Conservation (phyloP, 1,284 basidiomycete genomes). For the Cryptococcus sp. region DNA sequence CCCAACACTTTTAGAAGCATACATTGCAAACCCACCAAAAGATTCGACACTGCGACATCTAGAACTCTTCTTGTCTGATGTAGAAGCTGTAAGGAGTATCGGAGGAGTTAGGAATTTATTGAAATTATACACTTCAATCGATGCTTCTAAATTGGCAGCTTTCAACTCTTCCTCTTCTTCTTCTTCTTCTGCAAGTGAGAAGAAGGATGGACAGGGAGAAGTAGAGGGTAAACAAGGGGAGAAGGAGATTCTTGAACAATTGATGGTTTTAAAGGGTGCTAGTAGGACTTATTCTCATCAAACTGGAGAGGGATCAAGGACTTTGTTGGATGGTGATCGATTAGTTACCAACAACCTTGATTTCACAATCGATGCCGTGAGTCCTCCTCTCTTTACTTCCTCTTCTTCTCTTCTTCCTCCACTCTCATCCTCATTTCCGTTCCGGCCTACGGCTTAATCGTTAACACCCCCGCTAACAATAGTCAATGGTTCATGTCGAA, state of each 20-base stretch:
- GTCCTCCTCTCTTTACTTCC: constrained; percentile 24
- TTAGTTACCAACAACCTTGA: constrained; percentile 90
- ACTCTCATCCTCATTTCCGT: background rate
- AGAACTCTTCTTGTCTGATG: constrained; percentile 70
- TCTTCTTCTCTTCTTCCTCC: background rate
- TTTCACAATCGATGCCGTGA: constrained; percentile 87
- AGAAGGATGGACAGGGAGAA: constrained; percentile 21
- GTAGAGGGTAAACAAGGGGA: constrained; percentile 61
- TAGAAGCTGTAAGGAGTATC: constrained; percentile 69
- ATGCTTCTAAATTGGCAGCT: constrained; percentile 82
- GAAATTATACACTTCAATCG: constrained; percentile 91
- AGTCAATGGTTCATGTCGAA: constrained; percentile 94
- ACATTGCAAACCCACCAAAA: constrained; percentile 54
- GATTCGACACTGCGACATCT: constrained; percentile 85
- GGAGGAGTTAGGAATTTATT: constrained; percentile 86
- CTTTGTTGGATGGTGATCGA: constrained; percentile 74
- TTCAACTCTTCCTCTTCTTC: too few relatives aligned
- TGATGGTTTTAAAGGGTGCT: constrained; percentile 93
- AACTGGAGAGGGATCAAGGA: constrained; percentile 55
- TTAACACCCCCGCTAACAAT: constrained; percentile 6
- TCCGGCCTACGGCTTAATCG: background rate
- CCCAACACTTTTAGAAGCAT: constrained; percentile 58
- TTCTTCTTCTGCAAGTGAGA: too few relatives aligned
- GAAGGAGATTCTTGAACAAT: constrained; percentile 89
- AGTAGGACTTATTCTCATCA: constrained; percentile 60